Evolutionary conservation across 345 rosid genomes (phyloP).

Genomic region (Populus nigra): DNA sequence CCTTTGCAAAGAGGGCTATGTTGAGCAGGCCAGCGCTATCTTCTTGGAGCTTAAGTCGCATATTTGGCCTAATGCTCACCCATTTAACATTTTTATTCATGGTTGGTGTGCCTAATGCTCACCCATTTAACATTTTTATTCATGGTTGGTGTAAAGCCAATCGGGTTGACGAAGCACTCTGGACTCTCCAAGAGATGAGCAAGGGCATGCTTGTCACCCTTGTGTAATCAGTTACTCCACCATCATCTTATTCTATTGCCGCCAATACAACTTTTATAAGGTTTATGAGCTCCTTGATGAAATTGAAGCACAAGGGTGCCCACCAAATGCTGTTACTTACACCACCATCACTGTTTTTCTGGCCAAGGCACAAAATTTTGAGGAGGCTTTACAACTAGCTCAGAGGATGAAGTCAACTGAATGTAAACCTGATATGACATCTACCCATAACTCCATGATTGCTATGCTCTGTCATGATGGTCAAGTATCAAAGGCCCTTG

Average conservation of each 20-base stretch:
- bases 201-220: conserved; percentile 58
- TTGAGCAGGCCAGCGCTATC: conserved; percentile 57
- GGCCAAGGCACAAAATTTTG: conserved; percentile 48
- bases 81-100: conserved; percentile 75
- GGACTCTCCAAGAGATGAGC: conserved; percentile 88
- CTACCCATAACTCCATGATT: conserved; percentile 77
- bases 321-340: conserved; percentile 58
- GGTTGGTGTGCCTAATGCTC: conserved; percentile 87
- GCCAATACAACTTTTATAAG: conserved; percentile 35
- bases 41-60: conserved; percentile 59
- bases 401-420: conserved; percentile 48
- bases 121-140: conserved; percentile 74
- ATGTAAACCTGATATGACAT: conserved; percentile 56
- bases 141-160: conserved; percentile 88
- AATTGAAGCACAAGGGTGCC: conserved; percentile 58
- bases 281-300: conserved; percentile 64
- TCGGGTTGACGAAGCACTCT: conserved; percentile 71
- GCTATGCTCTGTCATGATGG: conserved; percentile 64
- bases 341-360: conserved; percentile 63
- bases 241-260: conserved; percentile 35
- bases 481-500: conserved; percentile 44
- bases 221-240: conserved; percentile 77
- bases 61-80: conserved; percentile 56
- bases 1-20: conserved; percentile 73
- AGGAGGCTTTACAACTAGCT: conserved; percentile 53